phyloP scores from a whole-genome alignment of 1,284 basidiomycete genomes.

The Stygiomarasmius scandens region DNA sequence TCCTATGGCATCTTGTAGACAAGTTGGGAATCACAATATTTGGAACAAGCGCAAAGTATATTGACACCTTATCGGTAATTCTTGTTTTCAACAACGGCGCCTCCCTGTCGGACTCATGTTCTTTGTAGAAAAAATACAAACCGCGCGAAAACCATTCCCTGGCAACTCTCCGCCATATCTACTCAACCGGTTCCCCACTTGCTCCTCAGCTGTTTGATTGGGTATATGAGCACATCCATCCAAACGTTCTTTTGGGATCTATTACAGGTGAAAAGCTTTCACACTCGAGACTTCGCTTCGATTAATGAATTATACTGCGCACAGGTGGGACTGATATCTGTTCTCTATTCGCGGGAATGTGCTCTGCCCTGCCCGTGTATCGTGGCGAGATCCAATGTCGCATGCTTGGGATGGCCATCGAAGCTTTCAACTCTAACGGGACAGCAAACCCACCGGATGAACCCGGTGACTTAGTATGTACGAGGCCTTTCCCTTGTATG shows the following conservation, averaged over 20 bases:
- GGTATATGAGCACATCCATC: constrained; percentile 72
- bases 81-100: constrained; percentile 9
- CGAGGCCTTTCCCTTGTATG: constrained; percentile 84
- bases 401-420: constrained; percentile 81
- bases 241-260: constrained; percentile 72
- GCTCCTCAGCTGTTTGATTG: constrained; percentile 78
- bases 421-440: constrained; percentile 55
- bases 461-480: constrained; percentile 72
- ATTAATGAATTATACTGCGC: constrained; percentile 6
- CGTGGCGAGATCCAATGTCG: constrained; percentile 86
- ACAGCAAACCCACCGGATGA: constrained; percentile 46
- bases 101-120: constrained; percentile 2
- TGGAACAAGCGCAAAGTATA: constrained; percentile 83
- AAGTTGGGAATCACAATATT: constrained; percentile 79
- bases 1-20: constrained; percentile 77
- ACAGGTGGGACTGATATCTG: constrained; percentile 85
- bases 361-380: constrained; percentile 77
- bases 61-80: constrained; percentile 73
- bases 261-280: constrained; percentile 64
- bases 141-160: constrained; percentile 69
- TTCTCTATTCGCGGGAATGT: constrained; percentile 85
- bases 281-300: constrained; percentile 6
- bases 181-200: constrained; percentile 85
- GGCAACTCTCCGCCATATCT: constrained; percentile 69
- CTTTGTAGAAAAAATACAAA: constrained; percentile 61